These are phyloP conservation scores for Vigna trinervia DNA, from an alignment of 306 rosid genomes.

Conservation along the genomic window DNA sequence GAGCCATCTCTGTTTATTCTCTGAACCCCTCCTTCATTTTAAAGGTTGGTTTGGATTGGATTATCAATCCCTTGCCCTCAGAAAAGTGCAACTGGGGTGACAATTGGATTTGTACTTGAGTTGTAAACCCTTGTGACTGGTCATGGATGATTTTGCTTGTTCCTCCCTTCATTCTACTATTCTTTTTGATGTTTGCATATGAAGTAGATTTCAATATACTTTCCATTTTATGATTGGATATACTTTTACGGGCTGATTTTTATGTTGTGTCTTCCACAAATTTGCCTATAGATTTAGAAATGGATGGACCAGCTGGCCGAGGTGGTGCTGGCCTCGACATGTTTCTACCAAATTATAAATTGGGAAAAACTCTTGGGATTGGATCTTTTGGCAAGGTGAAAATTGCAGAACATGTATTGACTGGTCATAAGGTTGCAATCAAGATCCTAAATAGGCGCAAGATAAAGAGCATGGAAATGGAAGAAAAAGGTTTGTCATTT, in stretches of 20 bases:
- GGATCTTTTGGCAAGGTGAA: constrained; percentile 94
- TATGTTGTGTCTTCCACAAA: constrained; percentile 10
- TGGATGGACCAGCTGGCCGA: constrained; percentile 64
- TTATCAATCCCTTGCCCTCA: not conserved
- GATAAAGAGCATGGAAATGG: constrained; percentile 88
- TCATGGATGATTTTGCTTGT: not conserved
- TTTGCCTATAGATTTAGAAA: constrained; percentile 48
- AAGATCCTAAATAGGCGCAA: constrained; percentile 89
- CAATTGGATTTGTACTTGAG: constrained; percentile 4
- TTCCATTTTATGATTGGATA: constrained; percentile 27
- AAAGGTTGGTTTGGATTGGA: constrained; percentile 22
- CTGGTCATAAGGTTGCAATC: constrained; percentile 91
- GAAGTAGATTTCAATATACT: not conserved
- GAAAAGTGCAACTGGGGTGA: constrained; percentile 19
- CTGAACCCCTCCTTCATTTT: constrained; percentile 3
- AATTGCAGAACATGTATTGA: constrained; percentile 85
- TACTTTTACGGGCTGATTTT: constrained; percentile 35
- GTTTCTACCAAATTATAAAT: constrained; percentile 77
- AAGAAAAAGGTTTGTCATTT: constrained; percentile 80
- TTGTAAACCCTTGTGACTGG: constrained; percentile 6
- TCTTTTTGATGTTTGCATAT: constrained; percentile 32
- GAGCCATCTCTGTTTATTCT: constrained; percentile 9
- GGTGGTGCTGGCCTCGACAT: constrained; percentile 58
- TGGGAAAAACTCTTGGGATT: constrained; percentile 89
- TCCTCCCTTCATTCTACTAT: constrained; percentile 10